These are phyloP conservation scores for Dalbergia cochinchinensis DNA, from an alignment of 306 rosid genomes.

Conservation along the genomic window DNA sequence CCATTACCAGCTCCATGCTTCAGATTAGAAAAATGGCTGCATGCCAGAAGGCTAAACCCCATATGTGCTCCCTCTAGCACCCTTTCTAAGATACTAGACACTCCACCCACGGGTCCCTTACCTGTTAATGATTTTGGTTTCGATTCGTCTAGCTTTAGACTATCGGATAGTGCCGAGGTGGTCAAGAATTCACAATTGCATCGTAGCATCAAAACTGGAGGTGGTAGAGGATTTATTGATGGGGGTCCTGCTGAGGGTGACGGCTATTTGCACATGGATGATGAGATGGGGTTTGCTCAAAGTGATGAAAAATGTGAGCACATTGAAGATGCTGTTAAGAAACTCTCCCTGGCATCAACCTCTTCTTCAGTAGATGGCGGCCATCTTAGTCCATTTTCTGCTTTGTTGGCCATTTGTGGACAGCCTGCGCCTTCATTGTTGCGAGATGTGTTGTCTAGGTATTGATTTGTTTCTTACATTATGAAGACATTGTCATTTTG, in stretches of 20 bases:
- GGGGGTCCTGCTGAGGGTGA: conserved; percentile 41
- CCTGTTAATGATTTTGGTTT: conserved; percentile 51
- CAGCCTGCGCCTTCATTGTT: conserved; percentile 75
- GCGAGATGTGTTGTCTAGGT: conserved; percentile 66
- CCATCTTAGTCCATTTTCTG: conserved; percentile 61
- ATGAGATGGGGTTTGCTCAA: conserved; percentile 31
- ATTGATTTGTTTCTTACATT: conserved; percentile 59
- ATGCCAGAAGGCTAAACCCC: conserved; percentile 62
- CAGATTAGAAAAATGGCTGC: conserved; percentile 79
- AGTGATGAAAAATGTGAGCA: conserved; percentile 52
- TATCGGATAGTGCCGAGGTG: conserved; percentile 45
- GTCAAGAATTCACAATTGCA: conserved; percentile 43
- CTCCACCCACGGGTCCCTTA: conserved; percentile 55
- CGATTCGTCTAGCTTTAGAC: conserved; percentile 42
- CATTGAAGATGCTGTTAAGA: conserved; percentile 69
- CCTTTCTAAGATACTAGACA: conserved; percentile 77
- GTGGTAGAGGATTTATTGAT: conserved; percentile 27
- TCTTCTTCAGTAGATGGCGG: conserved; percentile 58
- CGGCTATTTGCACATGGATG: conserved; percentile 37
- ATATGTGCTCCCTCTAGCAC: conserved; percentile 72
- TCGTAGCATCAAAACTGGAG: conserved; percentile 35
- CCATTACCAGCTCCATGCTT: conserved; percentile 69
- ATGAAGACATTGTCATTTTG: conserved; percentile 17
- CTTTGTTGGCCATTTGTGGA: conserved; percentile 80
- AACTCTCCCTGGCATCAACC: conserved; percentile 73